A percentile compares a stretch with the other conserved stretches of the same genome.
These are phyloP conservation scores for Stentor coeruleus DNA, from an alignment of 73 alveolate genomes.

Conservation along the genomic window DNA sequence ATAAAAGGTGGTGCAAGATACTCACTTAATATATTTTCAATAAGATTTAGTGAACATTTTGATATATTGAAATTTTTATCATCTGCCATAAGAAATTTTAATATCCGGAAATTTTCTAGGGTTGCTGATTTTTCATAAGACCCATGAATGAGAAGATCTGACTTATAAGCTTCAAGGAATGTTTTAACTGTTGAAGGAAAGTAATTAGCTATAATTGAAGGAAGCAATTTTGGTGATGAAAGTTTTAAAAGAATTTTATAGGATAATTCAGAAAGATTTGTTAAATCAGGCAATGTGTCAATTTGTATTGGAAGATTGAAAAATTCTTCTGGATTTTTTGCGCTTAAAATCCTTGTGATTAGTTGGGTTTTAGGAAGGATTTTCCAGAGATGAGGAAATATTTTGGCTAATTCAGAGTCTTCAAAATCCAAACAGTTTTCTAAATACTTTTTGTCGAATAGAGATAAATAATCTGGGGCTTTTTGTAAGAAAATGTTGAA, in stretches of 20 bases:
- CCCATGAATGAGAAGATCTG: too few relatives aligned
- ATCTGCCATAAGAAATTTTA: neutral
- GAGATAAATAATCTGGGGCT: neutral
- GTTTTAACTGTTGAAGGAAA: neutral
- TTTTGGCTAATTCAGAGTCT: neutral
- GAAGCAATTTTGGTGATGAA: neutral
- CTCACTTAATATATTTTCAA: too few relatives aligned
- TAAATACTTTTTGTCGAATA: too few relatives aligned
- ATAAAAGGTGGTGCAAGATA: neutral
- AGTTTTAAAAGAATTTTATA: neutral
- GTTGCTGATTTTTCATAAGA: neutral
- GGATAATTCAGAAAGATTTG: neutral
- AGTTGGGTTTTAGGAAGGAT: neutral
- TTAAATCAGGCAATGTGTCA: neutral
- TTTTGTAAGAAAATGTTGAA: too few relatives aligned
- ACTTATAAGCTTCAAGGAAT: too few relatives aligned
- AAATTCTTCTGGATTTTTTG: neutral
- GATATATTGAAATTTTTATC: neutral
- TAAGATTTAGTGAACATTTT: neutral
- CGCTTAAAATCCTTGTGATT: neutral
- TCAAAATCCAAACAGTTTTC: too few relatives aligned
- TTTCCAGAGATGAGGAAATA: neutral
- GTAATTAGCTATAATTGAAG: neutral
- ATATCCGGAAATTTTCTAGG: neutral
- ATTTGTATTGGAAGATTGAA: neutral